Conservation (phyloP, 306 rosid species). For the Crotalaria pallida region DNA sequence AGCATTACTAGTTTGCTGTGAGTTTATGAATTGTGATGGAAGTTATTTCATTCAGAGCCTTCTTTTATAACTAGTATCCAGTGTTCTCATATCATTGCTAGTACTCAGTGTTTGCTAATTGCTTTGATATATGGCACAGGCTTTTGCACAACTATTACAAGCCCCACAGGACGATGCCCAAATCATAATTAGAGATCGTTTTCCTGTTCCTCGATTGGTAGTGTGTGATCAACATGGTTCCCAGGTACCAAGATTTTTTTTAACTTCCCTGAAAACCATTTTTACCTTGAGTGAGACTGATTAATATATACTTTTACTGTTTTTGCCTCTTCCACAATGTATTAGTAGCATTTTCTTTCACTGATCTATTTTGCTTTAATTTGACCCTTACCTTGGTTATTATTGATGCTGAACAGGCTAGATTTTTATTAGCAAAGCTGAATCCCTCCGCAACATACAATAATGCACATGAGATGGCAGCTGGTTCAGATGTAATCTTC, state of each 20-base stretch:
- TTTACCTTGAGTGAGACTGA: background rate
- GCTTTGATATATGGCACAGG: constrained; percentile 37
- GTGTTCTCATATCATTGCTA: background rate
- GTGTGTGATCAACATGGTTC: constrained; percentile 94
- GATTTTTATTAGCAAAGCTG: constrained; percentile 80
- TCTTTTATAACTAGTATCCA: background rate
- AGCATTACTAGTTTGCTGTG: background rate
- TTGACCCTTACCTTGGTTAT: constrained; percentile 19
- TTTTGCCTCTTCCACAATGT: background rate
- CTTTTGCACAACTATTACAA: constrained; percentile 65
- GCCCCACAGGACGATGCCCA: constrained; percentile 73
- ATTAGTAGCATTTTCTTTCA: background rate
- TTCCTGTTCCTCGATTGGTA: constrained; percentile 85
- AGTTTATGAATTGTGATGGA: background rate
- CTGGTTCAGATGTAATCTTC: constrained; percentile 85
- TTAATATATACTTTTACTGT: background rate
- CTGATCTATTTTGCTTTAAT: constrained; percentile 1
- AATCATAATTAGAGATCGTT: constrained; percentile 56
- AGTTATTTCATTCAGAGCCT: background rate
- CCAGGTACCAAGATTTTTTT: constrained; percentile 37
- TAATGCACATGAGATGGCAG: constrained; percentile 67
- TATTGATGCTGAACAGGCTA: constrained; percentile 51
- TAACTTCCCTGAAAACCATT: background rate
- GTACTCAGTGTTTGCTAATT: background rate
- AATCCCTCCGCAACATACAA: constrained; percentile 88